These are phyloP conservation scores for Gillenia trifoliata DNA, from an alignment of 306 rosid species.

Conservation along the genomic window DNA sequence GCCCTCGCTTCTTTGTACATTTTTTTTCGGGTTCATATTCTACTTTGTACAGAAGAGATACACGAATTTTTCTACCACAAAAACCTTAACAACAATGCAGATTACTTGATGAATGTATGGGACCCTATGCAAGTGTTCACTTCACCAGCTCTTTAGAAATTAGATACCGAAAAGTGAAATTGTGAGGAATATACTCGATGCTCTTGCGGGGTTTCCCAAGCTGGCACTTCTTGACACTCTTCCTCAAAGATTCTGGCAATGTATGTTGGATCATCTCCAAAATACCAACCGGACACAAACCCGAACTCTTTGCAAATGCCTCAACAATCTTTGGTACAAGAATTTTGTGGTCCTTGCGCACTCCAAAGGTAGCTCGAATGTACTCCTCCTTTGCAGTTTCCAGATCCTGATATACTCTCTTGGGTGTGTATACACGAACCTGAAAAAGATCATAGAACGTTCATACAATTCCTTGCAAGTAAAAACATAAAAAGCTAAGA, in stretches of 20 bases:
- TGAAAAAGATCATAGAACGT: slow-evolving; percentile 17
- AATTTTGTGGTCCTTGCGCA: slow-evolving; percentile 68
- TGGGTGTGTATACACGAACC: slow-evolving; percentile 77
- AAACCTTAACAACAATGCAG: slow-evolving; percentile 16
- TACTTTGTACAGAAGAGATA: slow-evolving; percentile 56
- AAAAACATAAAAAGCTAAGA: not conserved
- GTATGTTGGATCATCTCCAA: slow-evolving; percentile 69
- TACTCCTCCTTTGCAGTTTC: slow-evolving; percentile 76
- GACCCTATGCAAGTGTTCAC: slow-evolving; percentile 32
- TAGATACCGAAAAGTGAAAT: slow-evolving; percentile 76
- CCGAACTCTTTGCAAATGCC: slow-evolving; percentile 65
- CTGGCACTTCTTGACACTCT: slow-evolving; percentile 53
- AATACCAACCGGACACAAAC: slow-evolving; percentile 49
- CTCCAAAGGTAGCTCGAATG: slow-evolving; percentile 74
- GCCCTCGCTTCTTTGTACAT: not conserved
- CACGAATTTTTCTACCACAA: slow-evolving; percentile 5
- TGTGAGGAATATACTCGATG: slow-evolving; percentile 81
- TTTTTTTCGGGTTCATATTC: slow-evolving; percentile 1
- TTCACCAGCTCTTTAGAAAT: slow-evolving; percentile 73
- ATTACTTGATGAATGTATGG: slow-evolving; percentile 5
- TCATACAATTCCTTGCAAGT: not conserved
- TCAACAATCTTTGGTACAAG: slow-evolving; percentile 79
- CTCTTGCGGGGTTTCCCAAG: slow-evolving; percentile 54
- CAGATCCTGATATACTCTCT: slow-evolving; percentile 63
- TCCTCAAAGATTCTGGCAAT: slow-evolving; percentile 69